Base-by-base conservation (phyloP, 148 eudicot genomes). In the Dysphania ambrosioides region DNA sequence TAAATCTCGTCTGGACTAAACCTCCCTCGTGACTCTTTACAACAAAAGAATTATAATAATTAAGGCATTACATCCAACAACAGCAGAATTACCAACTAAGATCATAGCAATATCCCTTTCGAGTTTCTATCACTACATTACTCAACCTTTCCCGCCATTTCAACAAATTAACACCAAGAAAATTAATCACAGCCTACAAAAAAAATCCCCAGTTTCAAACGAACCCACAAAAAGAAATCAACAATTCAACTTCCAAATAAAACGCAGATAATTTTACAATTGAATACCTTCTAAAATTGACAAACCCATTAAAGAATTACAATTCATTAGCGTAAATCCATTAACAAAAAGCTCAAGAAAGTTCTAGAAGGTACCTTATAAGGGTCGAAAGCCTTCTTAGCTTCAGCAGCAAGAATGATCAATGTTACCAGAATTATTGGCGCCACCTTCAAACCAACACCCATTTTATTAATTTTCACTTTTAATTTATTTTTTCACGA, bases 291-390 rank as follows among this genome's bases (percentile, higher is more conserved):
- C n/a, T n/a, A n/a, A n/a, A 53, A 27, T 19, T 58, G 57, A 36
- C 58, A 36, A 55, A 21, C 36, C 58, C 58, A 26, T 40, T 60
- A 40, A 72, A 38, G 1, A 2, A 62, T 44, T 32, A 58, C 75
- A 59, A 40, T 26, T 38, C 27, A 24, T 29, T 11, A 1, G 49
- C 13, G 13, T 16, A n/a, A 53, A 47, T 47, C 53, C 16, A 16
- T 47, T 44, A 67, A 47, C 24, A 16, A 23, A 29, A 64, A 64
- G 1, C 15, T 31, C 19, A 68, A 5, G 7, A 13, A 34, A n/a
- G n/a, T n/a, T n/a, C n/a, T n/a, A n/a, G n/a, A 36, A 38, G n/a
- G 31, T 84, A 84, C 89, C 89, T 87, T 82, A 47, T 89, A 89
- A 30, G 86, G 93, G 66, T 89, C 93, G 70, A 61, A 44, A 27